Percentiles rank a stretch among this genome's conserved stretches.
Evolutionary conservation across 805 yeast species (phyloP).

Genomic region (Wickerhamiella occidentalis): DNA sequence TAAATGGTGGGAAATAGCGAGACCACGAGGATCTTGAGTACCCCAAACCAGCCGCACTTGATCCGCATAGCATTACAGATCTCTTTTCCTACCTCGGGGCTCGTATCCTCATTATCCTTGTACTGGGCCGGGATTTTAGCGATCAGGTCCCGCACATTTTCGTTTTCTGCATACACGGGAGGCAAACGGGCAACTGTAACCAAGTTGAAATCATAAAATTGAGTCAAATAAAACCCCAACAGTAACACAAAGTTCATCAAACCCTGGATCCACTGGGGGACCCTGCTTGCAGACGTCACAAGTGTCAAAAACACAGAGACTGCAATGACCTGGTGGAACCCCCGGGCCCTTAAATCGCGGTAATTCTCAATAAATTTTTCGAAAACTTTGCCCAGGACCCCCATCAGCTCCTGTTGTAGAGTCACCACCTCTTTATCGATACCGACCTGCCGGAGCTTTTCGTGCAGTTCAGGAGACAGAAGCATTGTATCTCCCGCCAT

Average conservation of each 20-base stretch:
- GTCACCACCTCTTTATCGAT: not conserved
- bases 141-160: not conserved
- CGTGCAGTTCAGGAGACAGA: slow-evolving; percentile 3
- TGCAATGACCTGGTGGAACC: not conserved
- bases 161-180: not conserved
- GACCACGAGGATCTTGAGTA: not conserved
- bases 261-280: not conserved
- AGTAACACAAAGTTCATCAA: not conserved
- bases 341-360: not conserved
- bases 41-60: not conserved
- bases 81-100: not conserved
- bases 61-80: slow-evolving; percentile 1
- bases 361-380: not conserved
- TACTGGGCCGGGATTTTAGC: not conserved
- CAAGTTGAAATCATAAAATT: not conserved
- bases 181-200: not conserved
- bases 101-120: not conserved
- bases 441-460: not conserved
- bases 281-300: not conserved
- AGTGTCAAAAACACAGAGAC: not conserved
- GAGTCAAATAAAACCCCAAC: not conserved
- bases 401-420: not conserved
- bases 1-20: slow-evolving; percentile 4
- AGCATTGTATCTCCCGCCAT: not conserved
- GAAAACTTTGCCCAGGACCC: not conserved